phyloP scores from a whole-genome alignment of 2,329 filamentous ascomycete species.

The Calonectria naviculata region DNA sequence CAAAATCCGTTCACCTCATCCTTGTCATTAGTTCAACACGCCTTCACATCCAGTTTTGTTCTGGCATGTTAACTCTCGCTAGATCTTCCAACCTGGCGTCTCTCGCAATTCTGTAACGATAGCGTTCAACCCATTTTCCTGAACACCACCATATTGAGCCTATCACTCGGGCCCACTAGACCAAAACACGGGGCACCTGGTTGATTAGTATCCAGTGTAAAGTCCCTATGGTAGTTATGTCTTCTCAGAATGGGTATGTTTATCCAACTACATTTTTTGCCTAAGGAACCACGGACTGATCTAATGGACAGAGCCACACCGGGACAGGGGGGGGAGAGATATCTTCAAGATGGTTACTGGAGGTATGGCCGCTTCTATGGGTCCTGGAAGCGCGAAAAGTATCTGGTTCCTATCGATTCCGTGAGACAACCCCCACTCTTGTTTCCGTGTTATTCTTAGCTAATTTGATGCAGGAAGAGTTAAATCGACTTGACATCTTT shows the following conservation, averaged over 20 bases:
- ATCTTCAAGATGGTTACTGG: slow-evolving; percentile 45
- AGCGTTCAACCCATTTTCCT: not conserved
- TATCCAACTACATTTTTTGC: not conserved
- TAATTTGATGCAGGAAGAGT: slow-evolving; percentile 66
- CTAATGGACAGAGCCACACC: slow-evolving; percentile 25
- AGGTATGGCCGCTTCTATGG: slow-evolving; percentile 80
- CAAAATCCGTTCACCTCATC: too few species aligned
- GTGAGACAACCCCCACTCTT: slow-evolving; percentile 53
- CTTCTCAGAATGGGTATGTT: slow-evolving; percentile 44
- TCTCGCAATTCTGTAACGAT: not conserved
- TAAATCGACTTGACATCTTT: slow-evolving; percentile 83
- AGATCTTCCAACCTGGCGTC: not conserved
- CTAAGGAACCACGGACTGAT: slow-evolving; percentile 17
- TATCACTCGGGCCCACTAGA: not conserved
- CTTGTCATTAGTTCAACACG: not conserved
- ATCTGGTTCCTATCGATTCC: slow-evolving; percentile 83
- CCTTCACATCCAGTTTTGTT: not conserved
- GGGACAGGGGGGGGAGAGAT: slow-evolving; percentile 27
- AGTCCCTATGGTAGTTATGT: slow-evolving; percentile 42
- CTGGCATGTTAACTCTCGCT: not conserved
- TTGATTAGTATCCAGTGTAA: not conserved
- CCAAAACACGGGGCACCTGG: not conserved
- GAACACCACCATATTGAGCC: not conserved
- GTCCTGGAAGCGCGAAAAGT: slow-evolving; percentile 74
- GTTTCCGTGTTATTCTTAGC: slow-evolving; percentile 23